phyloP scores from a whole-genome alignment of 129 eudicot genomes.

The Pseudognaphalium luteoalbum region DNA sequence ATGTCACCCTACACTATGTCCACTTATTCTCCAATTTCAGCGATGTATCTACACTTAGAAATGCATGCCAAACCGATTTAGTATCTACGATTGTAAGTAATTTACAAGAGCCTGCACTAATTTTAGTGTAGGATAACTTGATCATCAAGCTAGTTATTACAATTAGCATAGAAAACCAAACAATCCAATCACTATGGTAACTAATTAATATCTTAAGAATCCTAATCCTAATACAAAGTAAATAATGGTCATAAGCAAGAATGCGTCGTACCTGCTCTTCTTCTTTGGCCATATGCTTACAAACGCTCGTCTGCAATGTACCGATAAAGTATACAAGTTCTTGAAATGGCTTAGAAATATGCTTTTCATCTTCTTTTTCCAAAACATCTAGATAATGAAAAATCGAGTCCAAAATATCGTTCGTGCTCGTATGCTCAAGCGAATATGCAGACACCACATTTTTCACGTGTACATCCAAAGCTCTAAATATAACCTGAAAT shows the following conservation, averaged over 20 bases:
- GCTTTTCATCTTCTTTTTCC: conserved; percentile 38
- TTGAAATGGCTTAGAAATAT: conserved; percentile 45
- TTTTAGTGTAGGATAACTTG: neutral
- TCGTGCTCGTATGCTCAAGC: conserved; percentile 72
- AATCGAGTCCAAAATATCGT: conserved; percentile 50
- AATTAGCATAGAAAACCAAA: neutral
- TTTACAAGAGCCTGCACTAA: too few species aligned
- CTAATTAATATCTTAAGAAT: too few species aligned
- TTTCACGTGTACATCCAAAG: conserved; percentile 74
- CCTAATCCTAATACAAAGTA: too few species aligned
- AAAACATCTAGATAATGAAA: conserved; percentile 55
- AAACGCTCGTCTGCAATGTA: conserved; percentile 54
- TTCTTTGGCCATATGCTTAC: conserved; percentile 95
- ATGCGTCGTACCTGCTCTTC: conserved; percentile 74
- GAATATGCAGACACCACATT: conserved; percentile 76
- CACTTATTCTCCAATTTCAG: conserved; percentile 8
- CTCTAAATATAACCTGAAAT: conserved; percentile 81
- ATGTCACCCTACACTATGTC: conserved; percentile 18
- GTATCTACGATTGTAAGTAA: too few species aligned
- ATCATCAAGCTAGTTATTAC: neutral
- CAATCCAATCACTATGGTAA: neutral
- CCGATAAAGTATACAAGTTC: conserved; percentile 62
- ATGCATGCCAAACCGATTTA: neutral
- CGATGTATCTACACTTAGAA: conserved; percentile 2
- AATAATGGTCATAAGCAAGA: conserved; percentile 5